Conservation (phyloP, 371 early-diverging fungal genomes). For the Apophysomyces sp. region DNA sequence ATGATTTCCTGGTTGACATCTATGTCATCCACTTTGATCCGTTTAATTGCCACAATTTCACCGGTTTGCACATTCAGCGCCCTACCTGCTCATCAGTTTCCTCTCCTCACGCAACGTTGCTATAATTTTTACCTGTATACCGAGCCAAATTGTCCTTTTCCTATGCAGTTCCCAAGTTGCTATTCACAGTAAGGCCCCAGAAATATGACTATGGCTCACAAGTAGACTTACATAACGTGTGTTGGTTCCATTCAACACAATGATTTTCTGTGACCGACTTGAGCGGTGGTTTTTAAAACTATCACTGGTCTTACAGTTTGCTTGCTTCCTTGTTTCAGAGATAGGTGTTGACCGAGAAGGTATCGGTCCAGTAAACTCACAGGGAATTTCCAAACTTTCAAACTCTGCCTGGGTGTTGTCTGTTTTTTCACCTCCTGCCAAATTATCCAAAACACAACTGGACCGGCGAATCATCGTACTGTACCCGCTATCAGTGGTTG, state of each 20-base stretch:
- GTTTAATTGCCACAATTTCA: conserved; percentile 85
- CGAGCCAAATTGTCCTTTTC: conserved; percentile 85
- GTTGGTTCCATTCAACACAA: neutral
- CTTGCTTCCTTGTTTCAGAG: neutral
- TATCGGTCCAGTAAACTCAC: neutral
- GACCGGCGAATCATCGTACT: conserved; percentile 15
- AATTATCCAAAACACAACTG: conserved; percentile 1
- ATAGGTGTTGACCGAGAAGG: conserved; percentile 11
- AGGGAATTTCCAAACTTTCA: neutral
- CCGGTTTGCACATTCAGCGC: conserved; percentile 83
- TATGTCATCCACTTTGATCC: conserved; percentile 66
- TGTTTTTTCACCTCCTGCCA: neutral
- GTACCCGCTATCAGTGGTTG: conserved; percentile 22
- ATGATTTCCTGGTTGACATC: conserved; percentile 54
- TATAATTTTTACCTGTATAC: conserved; percentile 59
- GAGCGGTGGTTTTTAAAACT: neutral
- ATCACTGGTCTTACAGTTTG: neutral
- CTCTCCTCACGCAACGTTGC: conserved; percentile 18
- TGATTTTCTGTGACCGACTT: neutral
- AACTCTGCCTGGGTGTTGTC: neutral
- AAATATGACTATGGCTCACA: neutral
- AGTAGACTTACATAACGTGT: conserved; percentile 10
- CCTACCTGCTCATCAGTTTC: conserved; percentile 54
- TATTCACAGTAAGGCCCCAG: conserved; percentile 11
- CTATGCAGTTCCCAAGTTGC: conserved; percentile 86